Conservation (phyloP, 2,329 filamentous ascomycete genomes). For the Aureobasidium sp. region DNA sequence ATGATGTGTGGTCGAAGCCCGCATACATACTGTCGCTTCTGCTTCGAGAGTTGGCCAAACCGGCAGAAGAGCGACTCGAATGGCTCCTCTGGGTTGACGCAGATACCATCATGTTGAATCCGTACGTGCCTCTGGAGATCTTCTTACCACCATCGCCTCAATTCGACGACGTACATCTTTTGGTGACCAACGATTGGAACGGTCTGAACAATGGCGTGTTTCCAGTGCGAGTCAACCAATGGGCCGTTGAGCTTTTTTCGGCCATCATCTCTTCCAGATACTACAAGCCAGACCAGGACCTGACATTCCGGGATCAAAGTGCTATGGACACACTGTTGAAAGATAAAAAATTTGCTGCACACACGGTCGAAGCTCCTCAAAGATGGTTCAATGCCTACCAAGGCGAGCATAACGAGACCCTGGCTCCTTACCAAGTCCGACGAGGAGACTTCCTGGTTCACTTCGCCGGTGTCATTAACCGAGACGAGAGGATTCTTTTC, state of each 20-base stretch:
- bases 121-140: conserved; percentile 34
- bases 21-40: conserved; percentile 38
- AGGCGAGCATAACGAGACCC: conserved; percentile 32
- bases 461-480: conserved; percentile 33
- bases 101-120: conserved; percentile 40
- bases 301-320: conserved; percentile 35
- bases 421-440: conserved; percentile 31
- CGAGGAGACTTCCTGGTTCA: conserved; percentile 39
- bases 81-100: conserved; percentile 41
- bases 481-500: conserved; percentile 30
- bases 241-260: conserved; percentile 35
- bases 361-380: conserved; percentile 26
- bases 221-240: conserved; percentile 33
- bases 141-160: conserved; percentile 33
- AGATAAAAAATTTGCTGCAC: conserved; percentile 19
- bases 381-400: conserved; percentile 41
- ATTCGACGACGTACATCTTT: conserved; percentile 32
- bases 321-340: conserved; percentile 34
- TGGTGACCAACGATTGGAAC: conserved; percentile 35
- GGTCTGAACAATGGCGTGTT: conserved; percentile 41
- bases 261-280: conserved; percentile 34
- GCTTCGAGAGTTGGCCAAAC: conserved; percentile 33
- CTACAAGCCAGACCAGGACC: conserved; percentile 31
- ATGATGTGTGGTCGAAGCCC: conserved; percentile 40
- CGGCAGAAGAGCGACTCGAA: conserved; percentile 33